Conservation (phyloP, 1,284 basidiomycete species). For the Microbotryum scabiosae region DNA sequence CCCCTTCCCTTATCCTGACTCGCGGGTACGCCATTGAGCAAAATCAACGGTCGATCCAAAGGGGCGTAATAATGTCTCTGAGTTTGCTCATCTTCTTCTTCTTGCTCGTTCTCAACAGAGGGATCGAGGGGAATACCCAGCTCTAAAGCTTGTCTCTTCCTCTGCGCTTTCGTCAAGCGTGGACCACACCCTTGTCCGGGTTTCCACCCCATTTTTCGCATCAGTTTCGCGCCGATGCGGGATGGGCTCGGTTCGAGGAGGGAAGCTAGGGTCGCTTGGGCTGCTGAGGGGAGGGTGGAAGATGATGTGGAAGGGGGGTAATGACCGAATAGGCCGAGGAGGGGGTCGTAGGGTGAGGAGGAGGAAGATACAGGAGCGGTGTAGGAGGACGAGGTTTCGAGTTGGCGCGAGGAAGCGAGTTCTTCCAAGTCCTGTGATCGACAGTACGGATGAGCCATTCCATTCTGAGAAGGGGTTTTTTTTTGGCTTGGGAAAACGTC, state of each 20-base stretch:
- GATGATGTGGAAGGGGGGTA: slow-evolving; percentile 26
- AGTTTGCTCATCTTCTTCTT: slow-evolving; percentile 53
- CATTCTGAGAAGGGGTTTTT: no score
- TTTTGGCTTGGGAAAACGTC: background rate
- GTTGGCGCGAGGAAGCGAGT: slow-evolving; percentile 25
- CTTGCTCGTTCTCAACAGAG: slow-evolving; percentile 32
- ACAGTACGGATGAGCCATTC: background rate
- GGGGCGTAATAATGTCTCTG: slow-evolving; percentile 82
- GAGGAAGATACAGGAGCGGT: background rate
- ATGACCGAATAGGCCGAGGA: slow-evolving; percentile 46
- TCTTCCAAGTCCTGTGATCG: slow-evolving; percentile 31
- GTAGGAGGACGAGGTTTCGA: slow-evolving; percentile 22
- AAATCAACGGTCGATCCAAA: slow-evolving; percentile 60
- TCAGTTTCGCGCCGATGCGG: slow-evolving; percentile 58
- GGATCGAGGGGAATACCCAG: slow-evolving; percentile 21
- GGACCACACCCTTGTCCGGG: slow-evolving; percentile 88
- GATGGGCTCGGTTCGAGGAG: slow-evolving; percentile 32
- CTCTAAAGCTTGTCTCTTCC: slow-evolving; percentile 51
- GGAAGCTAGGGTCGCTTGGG: slow-evolving; percentile 29
- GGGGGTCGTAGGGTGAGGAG: slow-evolving; percentile 19
- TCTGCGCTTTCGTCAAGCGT: slow-evolving; percentile 67
- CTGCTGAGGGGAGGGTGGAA: slow-evolving; percentile 52
- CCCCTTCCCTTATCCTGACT: slow-evolving; percentile 50
- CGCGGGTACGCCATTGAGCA: slow-evolving; percentile 62
- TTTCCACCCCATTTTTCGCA: slow-evolving; percentile 93